Base-by-base conservation (phyloP, 2,329 filamentous ascomycete genomes). In the Chrysosporium queenslandicum region DNA sequence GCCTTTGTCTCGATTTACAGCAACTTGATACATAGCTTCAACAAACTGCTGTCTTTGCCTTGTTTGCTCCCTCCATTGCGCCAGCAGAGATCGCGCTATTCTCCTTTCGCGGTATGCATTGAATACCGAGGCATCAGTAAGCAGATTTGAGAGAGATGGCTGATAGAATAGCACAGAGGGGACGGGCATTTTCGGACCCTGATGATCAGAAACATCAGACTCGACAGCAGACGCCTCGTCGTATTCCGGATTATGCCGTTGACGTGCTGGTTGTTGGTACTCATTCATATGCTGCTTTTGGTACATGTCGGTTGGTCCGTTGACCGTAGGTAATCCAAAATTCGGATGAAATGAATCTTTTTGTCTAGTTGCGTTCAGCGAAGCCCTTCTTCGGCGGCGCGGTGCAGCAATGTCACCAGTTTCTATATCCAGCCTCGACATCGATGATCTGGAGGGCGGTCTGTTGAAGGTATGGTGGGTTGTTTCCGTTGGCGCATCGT, bases 401-500 rank as follows among this genome's bases (percentile, higher is more conserved):
- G 49, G 27, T 16, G 30, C 43, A 32, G 47, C 46, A 8, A 34
- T 23, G 4, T 20, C 25, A 23, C 49, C 39, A 3, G 48, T 54
- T 16, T 66, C 67, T 18, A 61, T 58, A 45, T 70, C 64, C 21
- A 72, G 58, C 54, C 67, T 68, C 41, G 71, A 73, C 62, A 72
- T 61, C 1, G 71, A 73, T 18, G 68, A 70, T 25, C 70, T 66
- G 21, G 71, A 73, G 45, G 67, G 70, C 16, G 69, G 69, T 6
- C 69, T 63, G 51, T 68, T 55, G 18, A 64, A 58, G 55, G 64
- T 67, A 53, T 60, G 60, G 58, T 74, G 73, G 12, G 76, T 75
- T 54, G 72, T 73, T 53, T 81, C 76, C 46, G 76, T 70, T 12
- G 71, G 71, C 41, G 74, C 72, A 64, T 81, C 75, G 52, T 72